A percentile compares a stretch with the other conserved stretches of the same genome.
Evolutionary conservation across 2,329 filamentous ascomycete species (phyloP).

Genomic region (Phaeosphaeriaceae sp.): DNA sequence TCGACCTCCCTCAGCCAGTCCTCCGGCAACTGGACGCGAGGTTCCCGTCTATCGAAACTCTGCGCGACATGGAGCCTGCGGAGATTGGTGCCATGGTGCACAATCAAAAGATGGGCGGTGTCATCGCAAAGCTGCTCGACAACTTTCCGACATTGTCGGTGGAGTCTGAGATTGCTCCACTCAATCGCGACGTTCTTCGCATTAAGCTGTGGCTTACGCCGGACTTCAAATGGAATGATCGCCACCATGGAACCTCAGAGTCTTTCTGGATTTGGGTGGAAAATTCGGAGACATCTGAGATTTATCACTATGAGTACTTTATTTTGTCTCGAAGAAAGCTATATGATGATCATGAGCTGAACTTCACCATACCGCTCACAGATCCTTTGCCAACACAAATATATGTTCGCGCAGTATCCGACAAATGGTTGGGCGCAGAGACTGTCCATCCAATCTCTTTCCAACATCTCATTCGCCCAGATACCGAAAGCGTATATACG

Average conservation of each 20-base stretch:
- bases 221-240: slow-evolving; percentile 94
- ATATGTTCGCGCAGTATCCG: slow-evolving; percentile 92
- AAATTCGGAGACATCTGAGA: slow-evolving; percentile 95
- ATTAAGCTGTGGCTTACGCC: slow-evolving; percentile 86
- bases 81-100: slow-evolving; percentile 93
- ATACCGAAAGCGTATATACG: slow-evolving; percentile 97
- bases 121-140: slow-evolving; percentile 79
- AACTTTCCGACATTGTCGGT: slow-evolving; percentile 92
- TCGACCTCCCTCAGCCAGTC: slow-evolving; percentile 85
- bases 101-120: slow-evolving; percentile 85
- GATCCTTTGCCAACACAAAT: slow-evolving; percentile 95
- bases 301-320: slow-evolving; percentile 97
- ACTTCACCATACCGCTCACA: slow-evolving; percentile 94
- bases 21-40: slow-evolving; percentile 86
- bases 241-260: slow-evolving; percentile 90
- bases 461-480: slow-evolving; percentile 94
- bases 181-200: slow-evolving; percentile 93
- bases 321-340: slow-evolving; percentile 89
- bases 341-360: slow-evolving; percentile 94
- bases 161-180: slow-evolving; percentile 91
- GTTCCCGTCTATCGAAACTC: slow-evolving; percentile 76
- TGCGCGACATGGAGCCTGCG: slow-evolving; percentile 90
- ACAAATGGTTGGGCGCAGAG: slow-evolving; percentile 95
- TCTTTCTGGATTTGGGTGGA: slow-evolving; percentile 99
- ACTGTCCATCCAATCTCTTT: slow-evolving; percentile 96